These are phyloP conservation scores for Mortierella sp. DNA, from an alignment of 371 early-diverging fungal genomes.

Conservation along the genomic window DNA sequence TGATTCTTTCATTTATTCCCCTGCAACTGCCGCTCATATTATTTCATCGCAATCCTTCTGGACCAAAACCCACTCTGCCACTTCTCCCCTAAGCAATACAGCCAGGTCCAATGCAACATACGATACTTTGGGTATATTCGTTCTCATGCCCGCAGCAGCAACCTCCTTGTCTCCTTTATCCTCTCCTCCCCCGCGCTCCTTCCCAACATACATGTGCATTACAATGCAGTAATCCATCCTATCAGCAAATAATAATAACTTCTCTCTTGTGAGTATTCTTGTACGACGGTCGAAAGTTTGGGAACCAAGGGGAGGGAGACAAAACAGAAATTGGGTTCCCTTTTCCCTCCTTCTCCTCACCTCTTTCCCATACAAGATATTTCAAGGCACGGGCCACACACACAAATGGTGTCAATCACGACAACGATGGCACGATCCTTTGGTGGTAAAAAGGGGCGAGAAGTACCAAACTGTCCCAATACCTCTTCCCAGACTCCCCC, in stretches of 20 bases:
- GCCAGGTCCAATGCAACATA: background rate
- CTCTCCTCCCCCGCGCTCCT: background rate
- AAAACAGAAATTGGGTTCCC: background rate
- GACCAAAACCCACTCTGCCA: background rate
- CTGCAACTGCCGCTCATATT: background rate
- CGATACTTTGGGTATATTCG: background rate
- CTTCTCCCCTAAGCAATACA: background rate
- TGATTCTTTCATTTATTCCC: background rate
- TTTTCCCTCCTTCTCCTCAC: background rate
- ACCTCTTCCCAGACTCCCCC: too few relatives aligned
- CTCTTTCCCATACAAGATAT: background rate
- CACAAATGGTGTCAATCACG: constrained; percentile 4
- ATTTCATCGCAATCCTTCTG: background rate
- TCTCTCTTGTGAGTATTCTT: background rate
- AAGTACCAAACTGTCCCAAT: background rate
- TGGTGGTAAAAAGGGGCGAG: background rate
- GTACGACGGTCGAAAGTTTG: background rate
- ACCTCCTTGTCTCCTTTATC: background rate
- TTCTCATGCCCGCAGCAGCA: background rate
- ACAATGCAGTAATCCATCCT: background rate
- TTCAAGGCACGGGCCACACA: constrained; percentile 1
- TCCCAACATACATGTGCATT: constrained; percentile 1
- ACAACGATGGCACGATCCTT: background rate
- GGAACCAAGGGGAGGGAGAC: background rate
- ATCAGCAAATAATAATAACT: background rate